A percentile compares a stretch with the other conserved stretches of the same genome.
Evolutionary conservation across 2,329 filamentous ascomycete genomes (phyloP).

Genomic region (Lachnellula occidentalis): DNA sequence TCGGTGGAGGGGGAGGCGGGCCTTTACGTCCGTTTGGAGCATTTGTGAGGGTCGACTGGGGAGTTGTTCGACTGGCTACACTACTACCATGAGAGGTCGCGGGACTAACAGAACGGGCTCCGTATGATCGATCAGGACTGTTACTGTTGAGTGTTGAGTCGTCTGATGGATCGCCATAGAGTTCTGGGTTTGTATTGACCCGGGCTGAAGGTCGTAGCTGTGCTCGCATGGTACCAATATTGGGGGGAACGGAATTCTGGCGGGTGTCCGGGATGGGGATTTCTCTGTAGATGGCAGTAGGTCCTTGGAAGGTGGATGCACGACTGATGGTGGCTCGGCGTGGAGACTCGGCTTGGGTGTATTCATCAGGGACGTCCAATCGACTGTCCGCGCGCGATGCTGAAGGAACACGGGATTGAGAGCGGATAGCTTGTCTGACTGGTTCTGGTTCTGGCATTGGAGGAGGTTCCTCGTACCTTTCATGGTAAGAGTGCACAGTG

Average conservation of each 20-base stretch:
- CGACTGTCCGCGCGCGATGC: conserved; percentile 17
- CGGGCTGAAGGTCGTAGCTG: conserved; percentile 29
- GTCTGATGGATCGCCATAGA: conserved; percentile 46
- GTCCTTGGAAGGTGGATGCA: conserved; percentile 54
- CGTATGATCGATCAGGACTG: conserved; percentile 43
- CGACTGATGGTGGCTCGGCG: conserved; percentile 44
- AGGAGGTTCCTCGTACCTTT: conserved; percentile 48
- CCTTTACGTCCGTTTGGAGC: conserved; percentile 39
- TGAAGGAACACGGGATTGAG: conserved; percentile 31
- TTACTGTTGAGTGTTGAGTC: conserved; percentile 43
- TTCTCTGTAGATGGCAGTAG: conserved; percentile 47
- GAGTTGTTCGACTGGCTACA: conserved; percentile 44
- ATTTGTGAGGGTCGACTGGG: conserved; percentile 36
- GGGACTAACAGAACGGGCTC: conserved; percentile 48
- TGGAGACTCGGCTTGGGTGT: conserved; percentile 28
- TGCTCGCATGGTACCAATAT: conserved; percentile 36
- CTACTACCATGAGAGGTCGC: conserved; percentile 48
- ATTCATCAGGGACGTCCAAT: conserved; percentile 24
- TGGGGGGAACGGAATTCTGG: conserved; percentile 43
- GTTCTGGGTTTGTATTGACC: conserved; percentile 31
- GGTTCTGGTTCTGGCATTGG: conserved; percentile 38
- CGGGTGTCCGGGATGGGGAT: conserved; percentile 44
- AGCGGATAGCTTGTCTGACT: conserved; percentile 46
- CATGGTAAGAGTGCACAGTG: conserved; percentile 57
- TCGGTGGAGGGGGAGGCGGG: conserved; percentile 57